These are phyloP conservation scores for Aspergillus piperis DNA, from an alignment of 2,329 filamentous ascomycete genomes.

Conservation along the genomic window DNA sequence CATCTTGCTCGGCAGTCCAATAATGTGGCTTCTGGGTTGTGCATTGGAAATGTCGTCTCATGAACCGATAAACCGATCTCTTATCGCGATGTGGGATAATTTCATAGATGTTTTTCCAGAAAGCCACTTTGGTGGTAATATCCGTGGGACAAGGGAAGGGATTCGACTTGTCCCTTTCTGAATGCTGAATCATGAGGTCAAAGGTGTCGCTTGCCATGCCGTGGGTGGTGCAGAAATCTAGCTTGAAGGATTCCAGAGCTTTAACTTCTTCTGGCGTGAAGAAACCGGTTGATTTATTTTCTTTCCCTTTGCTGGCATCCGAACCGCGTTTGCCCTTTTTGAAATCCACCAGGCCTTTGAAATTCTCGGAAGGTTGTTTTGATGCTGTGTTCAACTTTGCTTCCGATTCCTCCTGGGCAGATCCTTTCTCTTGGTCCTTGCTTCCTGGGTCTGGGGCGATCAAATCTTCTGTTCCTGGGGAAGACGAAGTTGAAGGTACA, in stretches of 20 bases:
- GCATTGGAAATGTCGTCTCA: conserved; percentile 46
- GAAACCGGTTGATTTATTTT: conserved; percentile 28
- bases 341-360: not conserved
- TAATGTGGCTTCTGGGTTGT: conserved; percentile 39
- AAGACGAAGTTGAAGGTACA: not conserved
- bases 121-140: conserved; percentile 33
- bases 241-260: conserved; percentile 35
- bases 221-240: conserved; percentile 37
- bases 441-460: not conserved
- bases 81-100: conserved; percentile 40
- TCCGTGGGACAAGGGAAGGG: conserved; percentile 27
- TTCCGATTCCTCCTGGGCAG: not conserved
- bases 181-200: conserved; percentile 39
- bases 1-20: conserved; percentile 45
- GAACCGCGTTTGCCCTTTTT: conserved; percentile 10
- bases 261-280: conserved; percentile 35
- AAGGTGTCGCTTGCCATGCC: conserved; percentile 25
- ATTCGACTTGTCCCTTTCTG: conserved; percentile 23
- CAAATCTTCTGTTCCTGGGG: too few species aligned
- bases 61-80: conserved; percentile 45
- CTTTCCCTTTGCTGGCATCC: conserved; percentile 17
- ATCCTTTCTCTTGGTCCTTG: not conserved
- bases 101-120: conserved; percentile 39
- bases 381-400: not conserved
- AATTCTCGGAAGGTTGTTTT: not conserved